Evolutionary conservation across 495 filamentous ascomycete species (phyloP).

Genomic region (Immersiella caudata): DNA sequence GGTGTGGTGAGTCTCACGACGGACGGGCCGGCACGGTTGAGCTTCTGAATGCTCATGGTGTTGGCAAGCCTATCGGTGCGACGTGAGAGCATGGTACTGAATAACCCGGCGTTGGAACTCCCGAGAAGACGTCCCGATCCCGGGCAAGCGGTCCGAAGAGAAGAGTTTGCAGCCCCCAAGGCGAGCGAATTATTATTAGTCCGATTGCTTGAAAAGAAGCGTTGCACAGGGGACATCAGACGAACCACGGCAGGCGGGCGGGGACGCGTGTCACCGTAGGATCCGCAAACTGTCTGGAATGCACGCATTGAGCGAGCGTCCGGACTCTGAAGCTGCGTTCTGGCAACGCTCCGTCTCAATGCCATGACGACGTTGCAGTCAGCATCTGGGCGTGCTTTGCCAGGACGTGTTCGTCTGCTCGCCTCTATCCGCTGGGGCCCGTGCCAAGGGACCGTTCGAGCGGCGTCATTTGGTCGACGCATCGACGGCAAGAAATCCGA

Average conservation of each 20-base stretch:
- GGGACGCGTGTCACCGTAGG: constrained; percentile 9
- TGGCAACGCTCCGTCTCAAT: constrained; percentile 17
- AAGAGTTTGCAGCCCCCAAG: neutral
- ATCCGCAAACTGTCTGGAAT: constrained; percentile 9
- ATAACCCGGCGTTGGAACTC: neutral
- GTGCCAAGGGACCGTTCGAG: neutral
- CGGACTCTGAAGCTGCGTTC: constrained; percentile 1
- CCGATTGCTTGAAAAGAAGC: constrained; percentile 2
- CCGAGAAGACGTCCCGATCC: constrained; percentile 13
- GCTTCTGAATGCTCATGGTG: neutral
- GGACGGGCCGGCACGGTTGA: constrained; percentile 12
- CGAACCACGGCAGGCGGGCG: constrained; percentile 9
- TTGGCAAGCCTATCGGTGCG: neutral
- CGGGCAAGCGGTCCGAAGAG: constrained; percentile 16
- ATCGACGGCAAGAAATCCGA: neutral
- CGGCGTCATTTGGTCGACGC: neutral
- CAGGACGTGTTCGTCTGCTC: constrained; percentile 1
- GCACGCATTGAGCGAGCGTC: constrained; percentile 5
- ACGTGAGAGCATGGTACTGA: neutral
- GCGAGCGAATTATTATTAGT: neutral
- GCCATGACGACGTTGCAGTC: constrained; percentile 19
- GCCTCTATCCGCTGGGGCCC: neutral
- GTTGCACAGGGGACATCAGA: constrained; percentile 15
- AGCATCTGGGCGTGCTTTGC: constrained; percentile 11
- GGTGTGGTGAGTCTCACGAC: neutral